Percentiles rank a stretch among this genome's conserved stretches.
Conservation (phyloP, 192 early-diverging fungal species). For the Paraglomus brasilianum region DNA sequence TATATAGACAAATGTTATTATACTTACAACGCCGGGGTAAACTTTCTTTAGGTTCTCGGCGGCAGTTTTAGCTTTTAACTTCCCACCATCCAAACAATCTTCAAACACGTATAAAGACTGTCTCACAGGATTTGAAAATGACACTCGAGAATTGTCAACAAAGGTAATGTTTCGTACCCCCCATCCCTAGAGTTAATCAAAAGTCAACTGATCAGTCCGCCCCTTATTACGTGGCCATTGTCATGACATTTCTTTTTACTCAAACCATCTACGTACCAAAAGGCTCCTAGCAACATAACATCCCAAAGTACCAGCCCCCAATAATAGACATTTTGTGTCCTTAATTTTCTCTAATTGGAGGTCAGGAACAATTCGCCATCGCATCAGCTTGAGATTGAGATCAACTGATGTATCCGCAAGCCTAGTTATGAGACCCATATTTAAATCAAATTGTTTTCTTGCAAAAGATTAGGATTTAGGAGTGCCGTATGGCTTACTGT, state of each 20-base stretch:
- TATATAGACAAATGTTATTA: background rate
- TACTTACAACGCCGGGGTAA: slow-evolving; percentile 77
- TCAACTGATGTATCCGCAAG: slow-evolving; percentile 89
- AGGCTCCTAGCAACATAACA: slow-evolving; percentile 86
- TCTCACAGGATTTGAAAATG: slow-evolving; percentile 94
- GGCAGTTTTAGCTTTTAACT: slow-evolving; percentile 84
- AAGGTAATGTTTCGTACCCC: slow-evolving; percentile 92
- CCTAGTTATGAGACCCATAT: slow-evolving; percentile 37
- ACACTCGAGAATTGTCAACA: slow-evolving; percentile 88
- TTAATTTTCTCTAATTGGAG: slow-evolving; percentile 81
- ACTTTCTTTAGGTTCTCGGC: slow-evolving; percentile 71
- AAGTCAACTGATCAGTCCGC: background rate
- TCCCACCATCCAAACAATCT: slow-evolving; percentile 85
- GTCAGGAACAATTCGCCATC: slow-evolving; percentile 87
- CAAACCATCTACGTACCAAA: slow-evolving; percentile 45
- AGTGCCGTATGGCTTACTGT: slow-evolving; percentile 35
- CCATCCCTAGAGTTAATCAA: slow-evolving; percentile 67
- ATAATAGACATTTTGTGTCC: slow-evolving; percentile 73
- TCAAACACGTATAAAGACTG: slow-evolving; percentile 92
- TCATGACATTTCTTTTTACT: background rate
- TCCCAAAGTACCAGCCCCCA: slow-evolving; percentile 94
- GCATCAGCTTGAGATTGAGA: slow-evolving; percentile 95
- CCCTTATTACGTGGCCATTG: too few species aligned
- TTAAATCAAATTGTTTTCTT: background rate
- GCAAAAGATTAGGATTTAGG: background rate